Base-by-base conservation (phyloP, 2,329 filamentous ascomycete species). In the Cladorrhinum sp. region DNA sequence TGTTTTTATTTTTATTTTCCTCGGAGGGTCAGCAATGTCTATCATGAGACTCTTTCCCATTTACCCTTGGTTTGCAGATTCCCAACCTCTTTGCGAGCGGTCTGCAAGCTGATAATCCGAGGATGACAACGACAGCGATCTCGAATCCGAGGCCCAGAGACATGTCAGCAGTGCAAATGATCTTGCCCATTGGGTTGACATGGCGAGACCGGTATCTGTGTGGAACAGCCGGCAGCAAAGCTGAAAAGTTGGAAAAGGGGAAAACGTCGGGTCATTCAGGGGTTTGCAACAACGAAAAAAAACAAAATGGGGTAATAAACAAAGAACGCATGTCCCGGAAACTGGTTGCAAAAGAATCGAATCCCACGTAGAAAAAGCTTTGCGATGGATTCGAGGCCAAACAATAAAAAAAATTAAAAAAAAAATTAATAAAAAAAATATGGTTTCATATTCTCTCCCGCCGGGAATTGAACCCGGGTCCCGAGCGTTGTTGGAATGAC, bases 381-480 rank as follows among this genome's bases (percentile, higher is more conserved):
- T n/a, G n/a, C n/a, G n/a, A n/a, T n/a, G n/a, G n/a, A n/a, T n/a
- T 28, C 26, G 26, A 28, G 26, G 9, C 9, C 9, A 4, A 16
- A 16, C 9, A 36, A 36, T 33, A n/a, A 26, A 12, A 18, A 53
- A 46, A 48, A 55, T 36, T 20, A 9, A 14, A 51, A 50, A 58
- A 51, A 58, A n/a, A n/a, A n/a, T n/a, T n/a, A n/a, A n/a, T n/a
- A n/a, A n/a, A 57, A 33, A 28, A n/a, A 57, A 33, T 21, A n/a
- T 54, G 51, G 54, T 57, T 36, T 55, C 20, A 50, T 57, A 28
- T 28, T n/a, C 56, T 65, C 63, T 65, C 63, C 63, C 63, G 63
- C 63, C 63, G 63, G 63, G 63, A 65, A 65, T 65, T 63, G 63
- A 65, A 65, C 63, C 63, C 63, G 63, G 63, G 63, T 65, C 63